Percentiles rank a stretch among this genome's conserved stretches.
Conservation (phyloP, 176 grass and related monocot species). For the Aegilops bicornis region DNA sequence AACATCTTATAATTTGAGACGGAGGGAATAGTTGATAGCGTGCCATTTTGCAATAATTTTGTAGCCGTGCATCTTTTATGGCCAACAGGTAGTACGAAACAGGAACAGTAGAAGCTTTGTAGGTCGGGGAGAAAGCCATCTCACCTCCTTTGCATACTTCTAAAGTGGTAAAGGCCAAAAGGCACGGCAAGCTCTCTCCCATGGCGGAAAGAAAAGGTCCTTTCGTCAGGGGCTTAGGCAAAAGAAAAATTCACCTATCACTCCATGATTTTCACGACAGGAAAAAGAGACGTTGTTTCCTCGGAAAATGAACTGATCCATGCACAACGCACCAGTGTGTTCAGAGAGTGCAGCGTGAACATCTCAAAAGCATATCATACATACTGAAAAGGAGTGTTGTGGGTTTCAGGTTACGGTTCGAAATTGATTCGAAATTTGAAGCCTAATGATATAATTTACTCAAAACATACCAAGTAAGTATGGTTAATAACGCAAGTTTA, state of each 20-base stretch:
- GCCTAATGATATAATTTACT: not conserved
- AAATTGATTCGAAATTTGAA: not conserved
- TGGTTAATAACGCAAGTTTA: not conserved
- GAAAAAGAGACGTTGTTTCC: not conserved
- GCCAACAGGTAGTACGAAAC: not conserved
- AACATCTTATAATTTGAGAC: too few species aligned
- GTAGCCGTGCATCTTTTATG: not conserved
- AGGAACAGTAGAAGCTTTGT: slow-evolving; percentile 39
- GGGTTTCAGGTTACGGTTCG: not conserved
- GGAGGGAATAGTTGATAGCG: too few species aligned
- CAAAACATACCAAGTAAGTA: not conserved
- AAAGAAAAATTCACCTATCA: not conserved
- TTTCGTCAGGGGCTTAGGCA: slow-evolving; percentile 39
- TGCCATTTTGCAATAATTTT: not conserved
- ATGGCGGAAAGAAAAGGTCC: slow-evolving; percentile 22
- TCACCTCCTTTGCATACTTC: slow-evolving; percentile 32
- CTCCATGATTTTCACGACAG: slow-evolving; percentile 38
- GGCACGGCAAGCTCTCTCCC: slow-evolving; percentile 1
- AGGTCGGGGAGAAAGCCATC: slow-evolving; percentile 35
- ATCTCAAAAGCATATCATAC: slow-evolving; percentile 33
- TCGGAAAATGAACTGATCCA: slow-evolving; percentile 22
- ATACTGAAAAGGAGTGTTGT: slow-evolving; percentile 7
- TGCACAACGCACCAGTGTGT: slow-evolving; percentile 12
- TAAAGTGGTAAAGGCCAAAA: slow-evolving; percentile 31
- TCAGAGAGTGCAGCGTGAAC: slow-evolving; percentile 2